Evolutionary conservation across 1,284 basidiomycete genomes (phyloP).

Genomic region (Flammula alnicola): DNA sequence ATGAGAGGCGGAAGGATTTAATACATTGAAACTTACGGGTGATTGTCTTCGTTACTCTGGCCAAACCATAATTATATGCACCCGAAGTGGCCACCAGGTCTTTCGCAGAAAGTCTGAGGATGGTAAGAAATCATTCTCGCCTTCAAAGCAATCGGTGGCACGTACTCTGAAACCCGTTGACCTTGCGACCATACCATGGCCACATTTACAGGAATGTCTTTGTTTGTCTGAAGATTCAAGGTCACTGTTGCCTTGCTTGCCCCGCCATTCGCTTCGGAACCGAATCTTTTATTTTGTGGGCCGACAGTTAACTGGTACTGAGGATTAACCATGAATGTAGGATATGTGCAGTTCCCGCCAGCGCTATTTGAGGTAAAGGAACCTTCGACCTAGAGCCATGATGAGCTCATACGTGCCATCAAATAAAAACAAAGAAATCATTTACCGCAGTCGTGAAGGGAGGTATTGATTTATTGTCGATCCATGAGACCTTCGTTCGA

Average conservation of each 20-base stretch:
- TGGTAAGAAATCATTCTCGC: neutral
- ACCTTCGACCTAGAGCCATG: constrained; percentile 56
- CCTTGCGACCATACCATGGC: constrained; percentile 79
- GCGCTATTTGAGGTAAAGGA: constrained; percentile 72
- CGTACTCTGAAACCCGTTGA: constrained; percentile 76
- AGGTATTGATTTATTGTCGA: constrained; percentile 40
- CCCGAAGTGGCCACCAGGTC: constrained; percentile 79
- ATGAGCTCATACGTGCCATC: neutral
- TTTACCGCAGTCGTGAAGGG: constrained; percentile 51
- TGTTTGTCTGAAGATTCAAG: constrained; percentile 60
- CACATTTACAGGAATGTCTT: constrained; percentile 77
- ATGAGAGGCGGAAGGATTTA: constrained; percentile 5
- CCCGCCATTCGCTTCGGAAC: too few relatives aligned
- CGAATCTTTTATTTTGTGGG: constrained; percentile 31
- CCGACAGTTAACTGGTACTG: constrained; percentile 78
- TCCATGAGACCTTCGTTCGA: constrained; percentile 52
- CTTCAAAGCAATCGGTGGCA: constrained; percentile 1
- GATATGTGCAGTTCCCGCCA: constrained; percentile 82
- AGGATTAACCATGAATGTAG: constrained; percentile 90
- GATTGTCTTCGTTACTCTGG: constrained; percentile 58
- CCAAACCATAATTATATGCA: constrained; percentile 81
- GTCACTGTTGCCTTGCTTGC: constrained; percentile 50
- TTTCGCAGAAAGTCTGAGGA: constrained; percentile 57
- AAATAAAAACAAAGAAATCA: neutral
- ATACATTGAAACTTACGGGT: constrained; percentile 47